Base-by-base conservation (phyloP, 164 flowering plant genomes). In the Platanus orientalis region DNA sequence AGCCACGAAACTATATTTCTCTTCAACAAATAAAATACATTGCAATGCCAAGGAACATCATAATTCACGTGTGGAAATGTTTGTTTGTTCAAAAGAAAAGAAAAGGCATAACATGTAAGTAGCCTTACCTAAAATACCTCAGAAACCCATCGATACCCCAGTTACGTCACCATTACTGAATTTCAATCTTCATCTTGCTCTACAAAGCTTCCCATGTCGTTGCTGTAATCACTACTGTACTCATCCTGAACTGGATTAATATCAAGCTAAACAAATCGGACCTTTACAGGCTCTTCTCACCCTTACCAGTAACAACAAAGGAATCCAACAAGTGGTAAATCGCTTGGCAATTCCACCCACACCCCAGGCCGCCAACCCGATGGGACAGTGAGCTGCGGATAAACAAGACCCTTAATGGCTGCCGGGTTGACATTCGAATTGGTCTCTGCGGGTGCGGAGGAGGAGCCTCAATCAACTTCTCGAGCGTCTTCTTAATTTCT, bases 321-420 rank as follows among this genome's bases (percentile, higher is more conserved):
- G 81, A 67, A 54, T 75, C 90, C 83, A 84, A 82, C n/a, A n/a
- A n/a, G 26, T 4, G 94, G 89, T 23, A 92, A 32, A 71, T 88
- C 81, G 10, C 12, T 75, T 0, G 93, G 96, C 80, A 92, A 71
- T 54, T 85, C 76, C 77, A 94, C 89, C 13, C 96, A 95, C 98
- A 94, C 89, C 53, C 97, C 97, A 2, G 92, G 95, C 60, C 85
- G 83, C 98, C 98, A 94, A 2, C 97, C 98, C 2, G 90, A 64
- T 6, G 99, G 99, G 40, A 89, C 76, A 6, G 66, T 75, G 44
- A 89, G 62, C 62, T 84, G 80, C 1, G 86, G 90, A 39, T 87
- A 85, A 60, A 86, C 34, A 39, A 83, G 60, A 45, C 86, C 85
- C 57, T 65, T 81, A 57, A 85, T 69, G 16, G 77, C 80, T 1